Percentiles rank a stretch among this genome's conserved stretches.
phyloP scores from a whole-genome alignment of 2,329 filamentous ascomycete genomes.

The Tothia fuscella region DNA sequence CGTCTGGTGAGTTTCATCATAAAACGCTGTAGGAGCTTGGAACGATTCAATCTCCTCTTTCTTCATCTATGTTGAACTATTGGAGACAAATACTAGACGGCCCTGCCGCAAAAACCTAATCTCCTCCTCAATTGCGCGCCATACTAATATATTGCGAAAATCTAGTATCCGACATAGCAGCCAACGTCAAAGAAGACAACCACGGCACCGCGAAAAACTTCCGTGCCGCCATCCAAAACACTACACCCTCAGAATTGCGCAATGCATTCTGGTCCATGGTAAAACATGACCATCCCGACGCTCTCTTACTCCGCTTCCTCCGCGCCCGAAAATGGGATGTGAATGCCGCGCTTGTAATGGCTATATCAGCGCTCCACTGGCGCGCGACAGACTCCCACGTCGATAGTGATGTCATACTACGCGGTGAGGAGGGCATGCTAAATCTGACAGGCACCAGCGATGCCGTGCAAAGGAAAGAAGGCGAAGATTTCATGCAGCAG shows the following conservation, averaged over 20 bases:
- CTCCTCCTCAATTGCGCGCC: no score
- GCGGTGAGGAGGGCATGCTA: slow-evolving; percentile 42
- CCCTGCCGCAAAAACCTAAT: no score
- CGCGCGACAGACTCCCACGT: slow-evolving; percentile 71
- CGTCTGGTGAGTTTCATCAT: no score
- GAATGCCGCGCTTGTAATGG: slow-evolving; percentile 84
- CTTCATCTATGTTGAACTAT: neutral
- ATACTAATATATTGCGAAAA: neutral
- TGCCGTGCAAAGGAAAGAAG: slow-evolving; percentile 51
- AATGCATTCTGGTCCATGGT: slow-evolving; percentile 84
- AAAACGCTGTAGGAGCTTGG: no score
- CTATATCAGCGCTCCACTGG: slow-evolving; percentile 92
- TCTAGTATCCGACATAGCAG: slow-evolving; percentile 27
- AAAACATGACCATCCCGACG: slow-evolving; percentile 90
- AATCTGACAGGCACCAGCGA: slow-evolving; percentile 42
- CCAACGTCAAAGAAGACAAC: slow-evolving; percentile 57
- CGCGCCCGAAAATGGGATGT: slow-evolving; percentile 62
- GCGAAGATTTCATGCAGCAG: slow-evolving; percentile 70
- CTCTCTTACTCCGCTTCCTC: slow-evolving; percentile 46
- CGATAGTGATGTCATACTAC: slow-evolving; percentile 64
- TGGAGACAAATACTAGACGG: no score
- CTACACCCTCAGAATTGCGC: slow-evolving; percentile 67
- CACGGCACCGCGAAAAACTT: slow-evolving; percentile 84
- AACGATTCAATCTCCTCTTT: no score
- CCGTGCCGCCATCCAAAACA: slow-evolving; percentile 64